Conservation (phyloP, 1,284 basidiomycete genomes). For the Apiotrichum brassicae region DNA sequence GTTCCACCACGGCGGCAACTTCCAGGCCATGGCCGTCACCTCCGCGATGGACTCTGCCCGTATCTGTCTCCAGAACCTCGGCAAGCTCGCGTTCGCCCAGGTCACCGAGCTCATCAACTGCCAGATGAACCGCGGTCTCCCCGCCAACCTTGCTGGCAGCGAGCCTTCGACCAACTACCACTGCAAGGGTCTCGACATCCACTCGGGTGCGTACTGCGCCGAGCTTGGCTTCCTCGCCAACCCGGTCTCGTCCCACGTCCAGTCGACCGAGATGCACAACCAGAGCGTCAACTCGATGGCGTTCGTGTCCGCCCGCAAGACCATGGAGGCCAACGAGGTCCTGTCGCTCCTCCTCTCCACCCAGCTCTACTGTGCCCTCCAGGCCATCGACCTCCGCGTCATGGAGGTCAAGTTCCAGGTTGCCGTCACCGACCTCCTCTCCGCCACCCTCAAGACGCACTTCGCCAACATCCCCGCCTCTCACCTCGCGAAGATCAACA, state of each 20-base stretch:
- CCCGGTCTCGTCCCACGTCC: constrained; percentile 17
- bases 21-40: constrained; percentile 20
- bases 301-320: constrained; percentile 15
- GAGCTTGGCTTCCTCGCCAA: constrained; percentile 22
- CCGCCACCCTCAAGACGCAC: constrained; percentile 8
- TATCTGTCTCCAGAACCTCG: constrained; percentile 18
- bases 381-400: constrained; percentile 19
- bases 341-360: constrained; percentile 15
- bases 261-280: constrained; percentile 22
- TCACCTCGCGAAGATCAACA: constrained; percentile 10
- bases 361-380: constrained; percentile 17
- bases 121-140: constrained; percentile 20
- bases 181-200: constrained; percentile 23
- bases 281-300: constrained; percentile 19
- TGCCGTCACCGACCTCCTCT: constrained; percentile 9
- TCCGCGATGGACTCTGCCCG: constrained; percentile 16
- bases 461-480: constrained; percentile 5
- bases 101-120: constrained; percentile 21
- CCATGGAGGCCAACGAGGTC: constrained; percentile 17
- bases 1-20: constrained; percentile 23
- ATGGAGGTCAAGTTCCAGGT: constrained; percentile 14
- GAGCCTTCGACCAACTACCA: constrained; percentile 21
- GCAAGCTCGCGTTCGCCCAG: constrained; percentile 18
- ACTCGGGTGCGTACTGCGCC: constrained; percentile 17
- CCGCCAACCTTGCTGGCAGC: constrained; percentile 15